A percentile compares a stretch with the other conserved stretches of the same genome.
phyloP scores from a whole-genome alignment of 176 grass and related monocot species.

The Oryza officinalis region DNA sequence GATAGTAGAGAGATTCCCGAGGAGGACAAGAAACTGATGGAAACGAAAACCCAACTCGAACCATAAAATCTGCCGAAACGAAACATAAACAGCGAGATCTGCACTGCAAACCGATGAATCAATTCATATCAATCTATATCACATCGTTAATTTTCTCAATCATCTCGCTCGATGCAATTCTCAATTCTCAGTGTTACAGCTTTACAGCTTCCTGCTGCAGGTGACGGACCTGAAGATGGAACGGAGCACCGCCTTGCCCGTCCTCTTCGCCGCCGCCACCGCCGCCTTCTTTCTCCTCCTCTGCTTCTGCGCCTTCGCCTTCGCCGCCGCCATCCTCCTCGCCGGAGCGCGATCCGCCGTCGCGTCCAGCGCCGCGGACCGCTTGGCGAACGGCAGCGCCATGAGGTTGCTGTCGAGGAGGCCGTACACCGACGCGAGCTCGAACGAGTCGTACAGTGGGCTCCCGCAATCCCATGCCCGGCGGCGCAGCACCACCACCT shows the following conservation, averaged over 20 bases:
- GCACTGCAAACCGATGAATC: neutral
- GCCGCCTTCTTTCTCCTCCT: neutral
- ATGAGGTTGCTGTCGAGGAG: conserved; percentile 58
- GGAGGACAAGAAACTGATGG: neutral
- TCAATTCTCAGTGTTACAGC: too few relatives aligned
- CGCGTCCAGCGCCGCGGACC: neutral
- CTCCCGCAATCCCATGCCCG: conserved; percentile 67
- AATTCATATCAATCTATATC: neutral
- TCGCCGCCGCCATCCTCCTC: neutral
- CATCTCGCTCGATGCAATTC: neutral
- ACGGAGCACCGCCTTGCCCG: conserved; percentile 33
- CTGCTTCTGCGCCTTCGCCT: neutral
- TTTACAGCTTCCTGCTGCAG: conserved; percentile 17
- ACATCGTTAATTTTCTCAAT: neutral
- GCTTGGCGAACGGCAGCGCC: conserved; percentile 30
- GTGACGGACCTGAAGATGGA: conserved; percentile 27
- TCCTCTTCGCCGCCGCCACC: conserved; percentile 25
- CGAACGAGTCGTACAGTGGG: conserved; percentile 69
- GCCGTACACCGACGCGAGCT: conserved; percentile 55
- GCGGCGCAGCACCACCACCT: neutral
- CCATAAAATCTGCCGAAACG: neutral
- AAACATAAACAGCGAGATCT: neutral
- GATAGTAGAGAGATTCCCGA: neutral
- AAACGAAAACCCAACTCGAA: conserved; percentile 12
- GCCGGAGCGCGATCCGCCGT: neutral